Evolutionary conservation across 1,284 basidiomycete species (phyloP).

Genomic region (Puccinia horiana): DNA sequence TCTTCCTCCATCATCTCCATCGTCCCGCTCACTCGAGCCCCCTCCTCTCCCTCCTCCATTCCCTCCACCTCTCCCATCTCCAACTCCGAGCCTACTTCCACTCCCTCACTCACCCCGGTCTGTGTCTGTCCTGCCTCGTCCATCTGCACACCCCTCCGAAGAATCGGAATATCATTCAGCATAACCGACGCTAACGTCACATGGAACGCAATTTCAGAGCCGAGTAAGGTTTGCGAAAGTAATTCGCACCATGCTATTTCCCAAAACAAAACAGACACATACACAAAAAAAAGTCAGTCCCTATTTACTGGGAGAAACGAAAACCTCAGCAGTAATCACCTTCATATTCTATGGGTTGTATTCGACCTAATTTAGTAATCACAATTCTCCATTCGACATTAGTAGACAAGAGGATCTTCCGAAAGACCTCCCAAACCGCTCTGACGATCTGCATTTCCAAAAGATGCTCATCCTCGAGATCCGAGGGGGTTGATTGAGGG

Average conservation of each 20-base stretch:
- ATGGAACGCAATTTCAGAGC: slow-evolving; percentile 39
- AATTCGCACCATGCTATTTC: slow-evolving; percentile 46
- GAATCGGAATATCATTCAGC: neutral
- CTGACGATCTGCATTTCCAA: slow-evolving; percentile 7
- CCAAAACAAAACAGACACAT: no score
- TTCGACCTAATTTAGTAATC: slow-evolving; percentile 32
- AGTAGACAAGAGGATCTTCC: slow-evolving; percentile 12
- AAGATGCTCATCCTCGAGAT: neutral
- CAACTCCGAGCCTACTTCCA: neutral
- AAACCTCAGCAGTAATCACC: neutral
- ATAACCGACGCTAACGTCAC: slow-evolving; percentile 29
- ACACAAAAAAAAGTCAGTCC: neutral
- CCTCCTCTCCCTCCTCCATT: slow-evolving; percentile 17
- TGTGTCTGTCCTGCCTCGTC: neutral
- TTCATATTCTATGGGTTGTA: slow-evolving; percentile 29
- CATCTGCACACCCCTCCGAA: neutral
- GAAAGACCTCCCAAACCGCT: slow-evolving; percentile 11
- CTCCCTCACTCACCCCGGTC: neutral
- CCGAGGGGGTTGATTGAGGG: neutral
- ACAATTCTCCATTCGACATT: slow-evolving; percentile 45
- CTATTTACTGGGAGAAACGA: neutral
- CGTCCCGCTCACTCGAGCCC: neutral
- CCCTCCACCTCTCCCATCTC: slow-evolving; percentile 2
- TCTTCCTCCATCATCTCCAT: neutral
- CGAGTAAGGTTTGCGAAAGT: slow-evolving; percentile 5